Base-by-base conservation (phyloP, 805 yeast species). In the Saccharomycopsis sp. region DNA sequence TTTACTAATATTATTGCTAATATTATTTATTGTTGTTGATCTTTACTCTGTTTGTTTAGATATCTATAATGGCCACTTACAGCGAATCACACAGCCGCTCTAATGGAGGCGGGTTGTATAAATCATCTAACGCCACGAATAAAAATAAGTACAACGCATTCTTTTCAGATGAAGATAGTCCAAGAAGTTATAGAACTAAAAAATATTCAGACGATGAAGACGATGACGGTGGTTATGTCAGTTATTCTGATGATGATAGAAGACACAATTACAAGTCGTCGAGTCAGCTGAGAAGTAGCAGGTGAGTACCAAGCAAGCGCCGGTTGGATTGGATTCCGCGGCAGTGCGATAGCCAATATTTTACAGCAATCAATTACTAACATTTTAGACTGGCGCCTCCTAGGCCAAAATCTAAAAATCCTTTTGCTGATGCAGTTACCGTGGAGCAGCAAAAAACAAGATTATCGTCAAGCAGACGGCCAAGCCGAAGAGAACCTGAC, bases 151-250 rank as follows among this genome's bases (percentile, higher is more conserved):
- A 46, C 19, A 36, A 43, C 21, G 52, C 51, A 13, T 49, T 49
- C 27, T 49, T 49, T 37, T 40, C 43, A 28, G 52, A 49, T 36
- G 48, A 45, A 21, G 49, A 45, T 16, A 49, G 51, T 28, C 52
- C 52, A 3, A 39, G 43, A 34, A 49, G 48, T 14, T 33, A 42
- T 20, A 38, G 52, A 5, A 43, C 44, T 14, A 47, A 40, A 26
- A 46, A 40, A 16, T 49, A 46, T 20, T 49, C 52, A 4, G 52
- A 49, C 34, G 51, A 49, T 22, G 52, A 49, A 7, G 34, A 17
- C 6, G 33, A 29, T 21, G 17, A 9, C 41, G 19, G 8, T 9
- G 40, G 21, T 28, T 27, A 29, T 36, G 41, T 28, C 16, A 36
- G 39, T 31, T 34, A 23, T 19, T 34, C 28, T 4, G 41, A 35